phyloP scores from a whole-genome alignment of 2,329 filamentous ascomycete species.

The Graphilbum ipis-grandicollis region DNA sequence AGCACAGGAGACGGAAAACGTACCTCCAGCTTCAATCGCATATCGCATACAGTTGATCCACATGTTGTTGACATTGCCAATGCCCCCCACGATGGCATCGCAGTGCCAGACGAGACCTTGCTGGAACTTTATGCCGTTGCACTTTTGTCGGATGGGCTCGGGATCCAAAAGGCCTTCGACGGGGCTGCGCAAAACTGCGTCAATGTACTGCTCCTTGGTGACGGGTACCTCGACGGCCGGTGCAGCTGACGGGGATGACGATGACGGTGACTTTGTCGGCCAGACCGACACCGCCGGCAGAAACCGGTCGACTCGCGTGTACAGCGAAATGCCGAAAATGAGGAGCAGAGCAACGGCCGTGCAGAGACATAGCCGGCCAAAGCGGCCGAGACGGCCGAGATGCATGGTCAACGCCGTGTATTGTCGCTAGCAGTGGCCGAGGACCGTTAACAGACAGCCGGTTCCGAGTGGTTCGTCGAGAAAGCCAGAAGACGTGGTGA shows the following conservation, averaged over 20 bases:
- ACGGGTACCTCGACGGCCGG: neutral
- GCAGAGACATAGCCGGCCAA: neutral
- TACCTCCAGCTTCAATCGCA: conserved; percentile 15
- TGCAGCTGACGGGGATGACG: neutral
- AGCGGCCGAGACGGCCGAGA: conserved; percentile 1
- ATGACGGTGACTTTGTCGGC: neutral
- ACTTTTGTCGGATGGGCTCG: conserved; percentile 10
- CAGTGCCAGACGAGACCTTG: conserved; percentile 19
- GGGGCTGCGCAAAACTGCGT: conserved; percentile 7
- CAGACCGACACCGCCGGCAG: neutral
- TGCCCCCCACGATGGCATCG: conserved; percentile 17
- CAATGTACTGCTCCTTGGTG: conserved; percentile 7
- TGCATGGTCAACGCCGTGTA: too few relatives aligned
- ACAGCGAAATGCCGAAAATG: neutral
- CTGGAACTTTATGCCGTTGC: conserved; percentile 14
- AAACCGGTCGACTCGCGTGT: too few relatives aligned
- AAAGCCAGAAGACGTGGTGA: too few relatives aligned
- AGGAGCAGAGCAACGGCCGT: neutral
- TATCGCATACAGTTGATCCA: conserved; percentile 19
- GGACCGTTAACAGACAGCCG: too few relatives aligned
- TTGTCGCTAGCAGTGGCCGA: too few relatives aligned
- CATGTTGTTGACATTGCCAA: conserved; percentile 19
- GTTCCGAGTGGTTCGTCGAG: too few relatives aligned
- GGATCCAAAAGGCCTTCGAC: conserved; percentile 9
- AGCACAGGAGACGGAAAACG: neutral